Evolutionary conservation across 1,284 basidiomycete species (phyloP), one percentile per base, ranked within the genome.

Genomic region (Cutaneotrichosporon sp.): DNA sequence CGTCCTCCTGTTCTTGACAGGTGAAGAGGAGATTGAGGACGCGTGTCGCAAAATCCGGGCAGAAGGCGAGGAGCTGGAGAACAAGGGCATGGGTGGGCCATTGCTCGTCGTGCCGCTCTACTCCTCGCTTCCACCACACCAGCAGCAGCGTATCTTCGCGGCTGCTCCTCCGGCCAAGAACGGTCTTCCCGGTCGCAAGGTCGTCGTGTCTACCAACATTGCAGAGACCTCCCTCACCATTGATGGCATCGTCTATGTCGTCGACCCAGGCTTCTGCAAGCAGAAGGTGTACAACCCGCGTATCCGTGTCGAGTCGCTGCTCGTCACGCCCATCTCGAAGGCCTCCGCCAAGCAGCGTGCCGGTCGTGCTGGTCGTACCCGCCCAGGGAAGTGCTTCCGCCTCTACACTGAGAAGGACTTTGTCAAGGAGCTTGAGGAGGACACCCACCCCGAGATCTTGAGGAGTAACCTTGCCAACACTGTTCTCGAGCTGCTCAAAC

Each of bases 1-100:
- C 68, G 83, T 98, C 33, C 78, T 98, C 1, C 77, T 98, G 5
- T 98, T 98, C 83, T 77, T 98, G 59, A 97, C 96, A 0, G 94
- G 94, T 73, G 93, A 97, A 71, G 94, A 97, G 67, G 96, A 98
- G 76, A 98, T 98, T 61, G 94, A 98, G 68, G 93, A 97, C 62
- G 86, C 92, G 0, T 97, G 94, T 71, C 79, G 88, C 31, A 94
- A 96, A 74, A 94, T 97, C 70, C 88, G 88, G 64, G 76, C 86
- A 1, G 92, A 97, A 67, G 88, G 86, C 0, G 90, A 93, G 55
- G 86, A 91, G 51, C 76, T 93, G 2, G 57, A 80, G 24, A 82
- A 82, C 61, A 81, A 84, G 59, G 82, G 84, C 42, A 79, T 84
- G 57, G 85, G 93, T 25, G 92, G 94, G 1, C 91, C 91, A 0